Percentiles rank a stretch among this genome's conserved stretches.
Conservation (phyloP, 164 flowering plant genomes). For the Liquidambar formosana region DNA sequence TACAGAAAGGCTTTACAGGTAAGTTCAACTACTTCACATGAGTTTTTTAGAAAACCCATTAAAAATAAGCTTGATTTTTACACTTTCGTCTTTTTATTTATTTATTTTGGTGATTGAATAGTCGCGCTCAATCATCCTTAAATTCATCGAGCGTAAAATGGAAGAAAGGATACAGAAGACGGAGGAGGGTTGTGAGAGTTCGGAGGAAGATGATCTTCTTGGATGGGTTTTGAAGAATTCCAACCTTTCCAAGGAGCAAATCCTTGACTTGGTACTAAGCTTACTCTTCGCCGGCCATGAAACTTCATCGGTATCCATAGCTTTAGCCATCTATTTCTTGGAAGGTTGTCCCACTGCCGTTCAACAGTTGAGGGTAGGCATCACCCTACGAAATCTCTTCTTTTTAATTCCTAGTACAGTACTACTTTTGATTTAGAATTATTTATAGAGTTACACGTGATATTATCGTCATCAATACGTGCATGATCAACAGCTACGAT, state of each 20-base stretch:
- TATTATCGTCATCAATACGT: too few species aligned
- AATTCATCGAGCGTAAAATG: conserved; percentile 74
- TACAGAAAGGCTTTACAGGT: conserved; percentile 79
- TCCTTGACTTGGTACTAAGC: conserved; percentile 81
- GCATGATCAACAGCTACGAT: too few species aligned
- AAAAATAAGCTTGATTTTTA: too few species aligned
- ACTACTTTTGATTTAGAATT: too few species aligned
- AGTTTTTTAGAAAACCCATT: too few species aligned
- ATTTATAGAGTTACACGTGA: too few species aligned
- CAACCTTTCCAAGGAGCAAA: conserved; percentile 81
- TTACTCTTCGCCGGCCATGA: conserved; percentile 96
- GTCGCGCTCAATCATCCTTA: conserved; percentile 77
- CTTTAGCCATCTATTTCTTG: conserved; percentile 85
- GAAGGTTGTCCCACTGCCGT: conserved; percentile 63
- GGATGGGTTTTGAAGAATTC: conserved; percentile 90
- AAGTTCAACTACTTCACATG: neutral
- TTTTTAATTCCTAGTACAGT: too few species aligned
- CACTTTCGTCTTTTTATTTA: neutral
- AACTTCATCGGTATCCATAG: conserved; percentile 84
- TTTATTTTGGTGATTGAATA: conserved; percentile 20
- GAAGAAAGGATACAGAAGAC: conserved; percentile 47
- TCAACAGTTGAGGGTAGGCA: conserved; percentile 70
- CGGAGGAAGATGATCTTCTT: conserved; percentile 76
- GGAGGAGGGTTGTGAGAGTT: conserved; percentile 30
- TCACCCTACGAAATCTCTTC: neutral